These are phyloP conservation scores for Lactuca saligna DNA, from an alignment of 129 eudicot genomes.

Conservation along the genomic window DNA sequence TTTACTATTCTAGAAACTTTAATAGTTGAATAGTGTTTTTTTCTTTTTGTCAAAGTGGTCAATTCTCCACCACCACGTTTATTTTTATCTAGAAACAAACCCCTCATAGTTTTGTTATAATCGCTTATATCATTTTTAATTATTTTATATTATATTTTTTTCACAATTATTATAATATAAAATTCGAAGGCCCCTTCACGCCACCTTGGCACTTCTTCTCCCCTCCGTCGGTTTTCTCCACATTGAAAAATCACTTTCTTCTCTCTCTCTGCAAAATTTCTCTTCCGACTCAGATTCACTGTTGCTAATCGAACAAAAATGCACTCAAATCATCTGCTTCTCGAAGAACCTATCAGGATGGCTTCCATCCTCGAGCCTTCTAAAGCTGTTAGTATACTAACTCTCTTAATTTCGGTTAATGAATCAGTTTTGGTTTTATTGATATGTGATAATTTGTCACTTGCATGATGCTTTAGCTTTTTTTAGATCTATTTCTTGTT, in stretches of 20 bases:
- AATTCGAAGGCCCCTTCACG: constrained; percentile 6
- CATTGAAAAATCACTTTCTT: constrained; percentile 15
- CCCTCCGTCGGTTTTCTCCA: constrained; percentile 15
- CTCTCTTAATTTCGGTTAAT: constrained; percentile 3
- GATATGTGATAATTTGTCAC: neutral
- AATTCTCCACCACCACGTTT: too few species aligned
- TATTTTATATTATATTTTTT: neutral
- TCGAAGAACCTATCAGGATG: constrained; percentile 91
- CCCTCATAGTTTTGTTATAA: too few species aligned
- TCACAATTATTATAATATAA: neutral
- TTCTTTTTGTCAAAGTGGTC: too few species aligned
- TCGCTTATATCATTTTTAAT: too few species aligned
- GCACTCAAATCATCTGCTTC: constrained; percentile 85
- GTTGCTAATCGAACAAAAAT: constrained; percentile 27
- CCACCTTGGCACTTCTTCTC: constrained; percentile 20
- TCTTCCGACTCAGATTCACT: neutral
- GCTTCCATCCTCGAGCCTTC: constrained; percentile 93
- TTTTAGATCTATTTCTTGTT: neutral
- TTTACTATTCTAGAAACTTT: too few species aligned
- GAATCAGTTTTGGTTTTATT: neutral
- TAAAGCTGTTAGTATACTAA: constrained; percentile 49
- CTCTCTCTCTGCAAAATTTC: constrained; percentile 4
- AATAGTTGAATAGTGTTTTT: too few species aligned
- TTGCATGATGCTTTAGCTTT: neutral
- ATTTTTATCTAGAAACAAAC: too few species aligned